A percentile compares a stretch with the other conserved stretches of the same genome.
phyloP scores from a whole-genome alignment of 495 filamentous ascomycete genomes.

The Lasiosphaeriaceae sp. region DNA sequence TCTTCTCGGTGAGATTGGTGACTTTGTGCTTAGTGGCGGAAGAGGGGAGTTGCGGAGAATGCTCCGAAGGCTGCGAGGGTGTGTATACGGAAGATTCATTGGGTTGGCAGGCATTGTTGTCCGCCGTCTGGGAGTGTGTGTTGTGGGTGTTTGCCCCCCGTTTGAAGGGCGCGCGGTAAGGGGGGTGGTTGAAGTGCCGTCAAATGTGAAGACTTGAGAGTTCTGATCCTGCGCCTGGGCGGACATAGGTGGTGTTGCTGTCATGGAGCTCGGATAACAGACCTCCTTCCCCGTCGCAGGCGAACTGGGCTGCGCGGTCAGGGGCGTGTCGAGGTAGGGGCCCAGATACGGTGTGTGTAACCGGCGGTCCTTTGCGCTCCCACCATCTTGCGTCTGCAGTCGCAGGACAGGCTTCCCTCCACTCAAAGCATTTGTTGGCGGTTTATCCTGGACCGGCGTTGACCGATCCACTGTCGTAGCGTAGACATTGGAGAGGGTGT shows the following conservation, averaged over 20 bases:
- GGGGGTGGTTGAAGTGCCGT: conserved; percentile 9
- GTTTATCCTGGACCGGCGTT: conserved; percentile 45
- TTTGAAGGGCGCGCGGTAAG: background rate
- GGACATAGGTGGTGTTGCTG: conserved; percentile 47
- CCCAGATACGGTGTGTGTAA: conserved; percentile 40
- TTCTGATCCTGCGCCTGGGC: conserved; percentile 39
- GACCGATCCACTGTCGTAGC: conserved; percentile 63
- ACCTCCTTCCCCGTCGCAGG: conserved; percentile 36
- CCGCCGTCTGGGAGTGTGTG: conserved; percentile 28
- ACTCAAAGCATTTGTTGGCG: conserved; percentile 34
- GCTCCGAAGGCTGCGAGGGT: conserved; percentile 61
- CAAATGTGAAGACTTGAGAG: conserved; percentile 37
- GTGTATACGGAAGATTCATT: conserved; percentile 55
- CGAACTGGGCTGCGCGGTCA: conserved; percentile 40
- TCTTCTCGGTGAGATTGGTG: conserved; percentile 44
- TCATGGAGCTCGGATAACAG: conserved; percentile 43
- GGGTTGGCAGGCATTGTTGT: conserved; percentile 30
- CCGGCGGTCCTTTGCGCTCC: conserved; percentile 19
- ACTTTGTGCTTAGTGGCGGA: conserved; percentile 41
- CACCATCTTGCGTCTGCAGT: conserved; percentile 37
- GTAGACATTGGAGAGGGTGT: conserved; percentile 79
- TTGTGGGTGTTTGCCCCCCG: conserved; percentile 26
- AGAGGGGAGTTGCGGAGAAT: conserved; percentile 76
- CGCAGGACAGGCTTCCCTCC: conserved; percentile 40
- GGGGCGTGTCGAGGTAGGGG: conserved; percentile 41